Evolutionary conservation across 2,329 filamentous ascomycete species (phyloP).

Genomic region (Onygenales sp.): DNA sequence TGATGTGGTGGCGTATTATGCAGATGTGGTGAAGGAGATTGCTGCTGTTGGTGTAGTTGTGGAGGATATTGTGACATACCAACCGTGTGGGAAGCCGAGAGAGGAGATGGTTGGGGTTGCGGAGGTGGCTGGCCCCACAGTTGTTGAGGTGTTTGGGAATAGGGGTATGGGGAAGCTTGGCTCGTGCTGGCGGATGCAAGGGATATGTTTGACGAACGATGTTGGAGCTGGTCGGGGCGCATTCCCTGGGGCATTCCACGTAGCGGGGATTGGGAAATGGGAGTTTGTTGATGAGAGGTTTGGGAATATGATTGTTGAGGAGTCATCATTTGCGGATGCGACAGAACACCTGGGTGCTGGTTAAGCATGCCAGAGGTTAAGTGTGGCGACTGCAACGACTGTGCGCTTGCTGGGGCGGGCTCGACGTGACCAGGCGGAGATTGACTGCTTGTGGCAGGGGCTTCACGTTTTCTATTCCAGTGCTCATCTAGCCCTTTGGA

Average conservation of each 20-base stretch:
- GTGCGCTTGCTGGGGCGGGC: conserved; percentile 16
- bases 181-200: conserved; percentile 42
- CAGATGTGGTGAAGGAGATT: conserved; percentile 26
- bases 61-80: conserved; percentile 32
- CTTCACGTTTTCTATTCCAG: conserved; percentile 77
- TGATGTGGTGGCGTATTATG: conserved; percentile 25
- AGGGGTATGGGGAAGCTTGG: conserved; percentile 44
- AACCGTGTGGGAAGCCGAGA: conserved; percentile 25
- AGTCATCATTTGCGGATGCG: conserved; percentile 39
- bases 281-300: conserved; percentile 60
- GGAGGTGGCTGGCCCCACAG: conserved; percentile 50
- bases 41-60: conserved; percentile 29
- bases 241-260: conserved; percentile 56
- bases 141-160: conserved; percentile 42
- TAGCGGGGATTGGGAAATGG: conserved; percentile 63
- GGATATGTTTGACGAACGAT: conserved; percentile 53
- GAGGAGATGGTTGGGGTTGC: conserved; percentile 51
- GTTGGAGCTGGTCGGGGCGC: conserved; percentile 54
- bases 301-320: conserved; percentile 56
- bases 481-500: conserved; percentile 69
- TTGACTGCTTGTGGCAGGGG: conserved; percentile 46
- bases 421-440: conserved; percentile 23
- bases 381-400: conserved; percentile 31
- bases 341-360: conserved; percentile 26
- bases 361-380: conserved; percentile 24